Evolutionary conservation across 441 rosid genomes (phyloP), one percentile per base, ranked within the genome.

Genomic region (Biscutella laevigata): DNA sequence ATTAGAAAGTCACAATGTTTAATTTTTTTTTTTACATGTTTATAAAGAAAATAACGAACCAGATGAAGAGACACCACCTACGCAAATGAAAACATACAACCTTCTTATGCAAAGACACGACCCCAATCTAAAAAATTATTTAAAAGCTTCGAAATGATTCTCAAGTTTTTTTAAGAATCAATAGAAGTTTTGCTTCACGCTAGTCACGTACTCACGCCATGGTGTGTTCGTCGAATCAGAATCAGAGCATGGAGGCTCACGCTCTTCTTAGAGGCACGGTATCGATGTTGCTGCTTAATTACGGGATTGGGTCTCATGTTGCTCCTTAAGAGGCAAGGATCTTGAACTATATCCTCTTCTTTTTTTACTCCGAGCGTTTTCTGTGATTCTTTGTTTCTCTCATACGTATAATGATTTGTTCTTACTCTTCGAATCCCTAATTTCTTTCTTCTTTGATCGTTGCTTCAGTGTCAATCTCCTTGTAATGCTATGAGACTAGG

Each of bases 211-310:
- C n/a, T n/a, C n/a, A 85, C 43, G 98, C 95, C 3, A 85, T 85
- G 98, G 98, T 91, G 0, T 91, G 96, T 51, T 91, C 96, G 1
- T 88, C 95, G 40, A 88, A 91, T 74, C 98, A 91, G 79, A 91
- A 91, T 62, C 73, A 95, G 56, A 91, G 98, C 77, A 91, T 91
- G 95, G 96, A 91, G 69, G 88, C 98, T 12, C 98, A 87, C 72
- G 60, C 55, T 21, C 74, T 84, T 6, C 87, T 91, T 1, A 84
- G 83, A 71, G 84, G 13, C 84, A 91, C 20, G 88, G 90, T 7
- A 83, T 84, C 48, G 94, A 87, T 32, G 98, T 87, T n/a, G 71
- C 81, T 13, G 87, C 95, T n/a, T n/a, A n/a, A n/a, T 9, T 91
- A 91, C 59, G 95, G 96, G 11, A 85, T 96, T 2, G 96, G 96